Conservation (phyloP, 192 early-diverging fungal species). For the Podila minutissima region DNA sequence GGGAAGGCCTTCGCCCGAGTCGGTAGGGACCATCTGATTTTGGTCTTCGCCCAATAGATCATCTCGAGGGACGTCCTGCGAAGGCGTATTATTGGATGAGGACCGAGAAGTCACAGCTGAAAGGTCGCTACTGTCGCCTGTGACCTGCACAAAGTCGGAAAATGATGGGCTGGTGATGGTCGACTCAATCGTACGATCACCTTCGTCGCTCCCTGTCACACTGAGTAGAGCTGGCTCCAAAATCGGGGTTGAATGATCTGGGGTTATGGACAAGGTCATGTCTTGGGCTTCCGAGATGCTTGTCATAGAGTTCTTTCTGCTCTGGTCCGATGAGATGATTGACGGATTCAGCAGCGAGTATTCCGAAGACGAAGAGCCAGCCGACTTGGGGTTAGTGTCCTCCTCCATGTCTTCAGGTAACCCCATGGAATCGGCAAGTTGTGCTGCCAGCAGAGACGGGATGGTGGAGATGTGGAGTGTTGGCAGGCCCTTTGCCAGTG, state of each 20-base stretch:
- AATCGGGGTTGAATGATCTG: not conserved
- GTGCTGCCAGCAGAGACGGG: not conserved
- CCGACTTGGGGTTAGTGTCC: not conserved
- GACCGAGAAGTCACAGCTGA: conserved; percentile 7
- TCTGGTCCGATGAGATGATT: conserved; percentile 15
- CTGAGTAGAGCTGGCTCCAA: not conserved
- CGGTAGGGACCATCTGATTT: too few species aligned
- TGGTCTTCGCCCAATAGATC: too few species aligned
- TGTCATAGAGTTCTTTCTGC: conserved; percentile 37
- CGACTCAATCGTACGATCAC: not conserved
- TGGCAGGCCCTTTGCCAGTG: not conserved
- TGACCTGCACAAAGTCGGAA: conserved; percentile 40
- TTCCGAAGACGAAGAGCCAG: conserved; percentile 22
- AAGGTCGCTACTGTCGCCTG: conserved; percentile 2
- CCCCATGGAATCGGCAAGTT: conserved; percentile 1
- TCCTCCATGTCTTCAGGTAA: conserved; percentile 2
- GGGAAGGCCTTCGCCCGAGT: too few species aligned
- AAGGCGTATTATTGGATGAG: not conserved
- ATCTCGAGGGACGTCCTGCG: too few species aligned
- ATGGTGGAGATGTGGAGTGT: not conserved
- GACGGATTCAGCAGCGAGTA: conserved; percentile 38
- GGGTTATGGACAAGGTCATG: conserved; percentile 2
- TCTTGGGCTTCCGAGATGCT: conserved; percentile 10
- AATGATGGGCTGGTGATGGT: conserved; percentile 26
- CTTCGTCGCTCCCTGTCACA: not conserved